A percentile compares a stretch with the other conserved stretches of the same genome.
phyloP scores from a whole-genome alignment of 129 eudicot species.

The Kitagawia praeruptora region DNA sequence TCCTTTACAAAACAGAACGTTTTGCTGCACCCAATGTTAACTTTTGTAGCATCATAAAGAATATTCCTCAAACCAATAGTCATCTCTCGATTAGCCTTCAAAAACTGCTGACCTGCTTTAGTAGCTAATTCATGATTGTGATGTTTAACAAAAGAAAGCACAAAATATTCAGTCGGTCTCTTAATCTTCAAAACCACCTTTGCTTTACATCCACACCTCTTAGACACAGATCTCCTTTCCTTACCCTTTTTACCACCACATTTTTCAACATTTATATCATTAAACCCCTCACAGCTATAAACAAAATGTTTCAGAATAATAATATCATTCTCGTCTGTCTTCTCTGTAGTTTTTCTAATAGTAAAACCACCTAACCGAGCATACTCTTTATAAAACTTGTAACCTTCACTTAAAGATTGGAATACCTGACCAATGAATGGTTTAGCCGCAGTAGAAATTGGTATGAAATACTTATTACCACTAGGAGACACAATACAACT shows the following conservation, averaged over 20 bases:
- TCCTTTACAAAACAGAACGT: not conserved
- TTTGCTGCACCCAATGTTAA: not conserved
- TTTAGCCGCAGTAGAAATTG: not conserved
- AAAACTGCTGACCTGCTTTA: not conserved
- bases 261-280: not conserved
- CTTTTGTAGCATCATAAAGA: not conserved
- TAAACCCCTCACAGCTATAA: not conserved
- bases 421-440: not conserved
- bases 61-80: not conserved
- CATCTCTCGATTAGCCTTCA: not conserved
- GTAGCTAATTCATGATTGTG: not conserved
- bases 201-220: not conserved
- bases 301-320: not conserved
- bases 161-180: not conserved
- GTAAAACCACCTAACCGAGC: not conserved
- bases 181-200: not conserved
- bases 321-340: no score
- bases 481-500: not conserved
- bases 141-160: not conserved
- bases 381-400: no score
- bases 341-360: no score
- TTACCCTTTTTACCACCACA: no score
- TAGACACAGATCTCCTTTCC: not conserved
- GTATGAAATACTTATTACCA: not conserved
- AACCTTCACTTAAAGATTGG: not conserved